phyloP scores from a whole-genome alignment of 2,329 filamentous ascomycete genomes.

The Gnomoniopsis sp. region DNA sequence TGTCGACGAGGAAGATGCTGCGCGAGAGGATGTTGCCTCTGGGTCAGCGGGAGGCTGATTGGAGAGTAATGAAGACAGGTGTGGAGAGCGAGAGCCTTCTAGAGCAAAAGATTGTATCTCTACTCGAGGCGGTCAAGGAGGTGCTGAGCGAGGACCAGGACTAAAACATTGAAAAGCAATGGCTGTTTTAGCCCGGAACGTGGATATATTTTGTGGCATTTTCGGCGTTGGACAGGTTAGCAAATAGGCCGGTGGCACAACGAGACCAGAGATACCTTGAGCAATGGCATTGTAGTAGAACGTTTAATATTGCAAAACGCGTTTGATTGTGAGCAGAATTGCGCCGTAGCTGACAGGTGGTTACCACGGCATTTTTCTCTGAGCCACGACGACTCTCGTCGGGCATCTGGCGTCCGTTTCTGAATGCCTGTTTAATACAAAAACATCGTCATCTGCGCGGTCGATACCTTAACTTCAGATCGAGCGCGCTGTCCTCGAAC shows the following conservation, averaged over 20 bases:
- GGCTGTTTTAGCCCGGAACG: background rate
- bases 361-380: background rate
- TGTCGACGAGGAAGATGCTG: conserved; percentile 66
- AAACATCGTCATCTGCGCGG: background rate
- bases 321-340: conserved; percentile 5
- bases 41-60: conserved; percentile 68
- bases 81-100: conserved; percentile 58
- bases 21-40: conserved; percentile 71
- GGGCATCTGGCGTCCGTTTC: background rate
- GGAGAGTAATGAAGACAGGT: conserved; percentile 41
- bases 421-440: conserved; percentile 12
- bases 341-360: background rate
- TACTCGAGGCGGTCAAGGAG: conserved; percentile 60
- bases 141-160: conserved; percentile 47
- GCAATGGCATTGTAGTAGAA: background rate
- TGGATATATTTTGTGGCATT: conserved; percentile 9
- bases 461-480: background rate
- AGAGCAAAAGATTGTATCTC: conserved; percentile 70
- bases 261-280: conserved; percentile 16
- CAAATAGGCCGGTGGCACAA: conserved; percentile 8
- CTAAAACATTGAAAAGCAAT: conserved; percentile 31
- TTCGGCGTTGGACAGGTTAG: conserved; percentile 13
- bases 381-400: background rate
- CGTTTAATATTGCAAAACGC: background rate
- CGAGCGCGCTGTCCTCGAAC: background rate